Evolutionary conservation across 2,329 filamentous ascomycete genomes (phyloP), one percentile per base, ranked within the genome.

Genomic region (Xylariaceae sp.): DNA sequence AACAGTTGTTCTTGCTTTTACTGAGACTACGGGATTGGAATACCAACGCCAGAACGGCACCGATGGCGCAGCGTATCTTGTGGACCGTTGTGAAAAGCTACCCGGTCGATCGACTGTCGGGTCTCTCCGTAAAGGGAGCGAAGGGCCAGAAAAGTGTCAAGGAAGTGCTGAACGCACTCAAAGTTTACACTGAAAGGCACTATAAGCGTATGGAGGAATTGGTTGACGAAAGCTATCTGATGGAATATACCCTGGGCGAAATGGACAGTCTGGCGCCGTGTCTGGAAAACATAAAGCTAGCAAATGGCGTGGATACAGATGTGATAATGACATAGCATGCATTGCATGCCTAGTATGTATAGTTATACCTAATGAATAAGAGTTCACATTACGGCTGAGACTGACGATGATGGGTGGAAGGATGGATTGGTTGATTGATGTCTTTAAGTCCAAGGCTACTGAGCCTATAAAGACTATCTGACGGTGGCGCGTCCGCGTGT

Each of bases 21-120:
- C 76, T 92, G 39, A 80, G 94, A 55, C 73, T 96, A 44, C 81
- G 95, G 45, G 94, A 99, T 73, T 99, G 94, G 94, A 99, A 99
- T 69, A 95, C 94, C 3, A 97, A 97, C 64, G 91, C 90, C 0
- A 81, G 89, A 58, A 95, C 90, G 3, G 86, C 91, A 0, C 81
- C 85, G 4, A 84, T 97, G 1, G 88, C 94, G 1, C 94, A 99
- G 72, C 83, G 86, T 35, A 86, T 99, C 11, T 74, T 99, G 6
- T 87, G 85, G 75, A 83, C 88, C 1, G 68, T 99, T 6, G 84
- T 96, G 50, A 84, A 84, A 61, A 88, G 85, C 56, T 95, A 96
- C 66, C 88, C 91, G 1, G 88, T 89, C 2, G 83, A 83, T 47
- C 83, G 86, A 54, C 83, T 97, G 54, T 86, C 90, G 1, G 83